Evolutionary conservation across 2,329 filamentous ascomycete species (phyloP).

Genomic region (Tothia fuscella): DNA sequence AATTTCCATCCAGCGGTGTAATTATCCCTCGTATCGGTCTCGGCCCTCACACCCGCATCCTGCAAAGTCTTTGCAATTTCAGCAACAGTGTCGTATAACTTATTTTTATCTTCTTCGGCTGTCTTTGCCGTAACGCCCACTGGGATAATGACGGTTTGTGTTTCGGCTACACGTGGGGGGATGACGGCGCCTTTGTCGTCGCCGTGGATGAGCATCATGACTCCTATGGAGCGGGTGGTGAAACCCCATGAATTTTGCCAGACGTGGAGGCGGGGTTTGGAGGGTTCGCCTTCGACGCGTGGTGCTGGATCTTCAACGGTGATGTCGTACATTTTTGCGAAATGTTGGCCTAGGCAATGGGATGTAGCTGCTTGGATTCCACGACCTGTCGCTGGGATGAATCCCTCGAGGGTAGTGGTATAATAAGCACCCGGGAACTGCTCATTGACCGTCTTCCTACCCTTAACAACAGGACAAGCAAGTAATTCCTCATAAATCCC

Average conservation of each 20-base stretch:
- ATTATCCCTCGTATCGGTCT: slow-evolving; percentile 75
- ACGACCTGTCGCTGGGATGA: slow-evolving; percentile 88
- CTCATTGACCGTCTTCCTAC: slow-evolving; percentile 92
- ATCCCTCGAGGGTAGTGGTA: slow-evolving; percentile 93
- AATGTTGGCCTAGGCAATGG: slow-evolving; percentile 92
- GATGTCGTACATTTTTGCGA: slow-evolving; percentile 98
- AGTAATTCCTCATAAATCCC: slow-evolving; percentile 87
- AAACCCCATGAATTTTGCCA: slow-evolving; percentile 99
- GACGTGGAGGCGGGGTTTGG: slow-evolving; percentile 63
- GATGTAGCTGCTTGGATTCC: slow-evolving; percentile 95
- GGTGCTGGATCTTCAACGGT: slow-evolving; percentile 81
- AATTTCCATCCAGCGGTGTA: slow-evolving; percentile 90
- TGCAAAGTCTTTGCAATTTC: slow-evolving; percentile 57
- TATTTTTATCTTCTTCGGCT: slow-evolving; percentile 62
- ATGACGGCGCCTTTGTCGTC: slow-evolving; percentile 93
- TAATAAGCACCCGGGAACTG: slow-evolving; percentile 96
- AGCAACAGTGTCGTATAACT: slow-evolving; percentile 65
- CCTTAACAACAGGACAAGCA: slow-evolving; percentile 87
- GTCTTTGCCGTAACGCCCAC: slow-evolving; percentile 89
- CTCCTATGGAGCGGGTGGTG: slow-evolving; percentile 91
- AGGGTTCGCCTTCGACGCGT: slow-evolving; percentile 48
- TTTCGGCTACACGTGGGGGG: slow-evolving; percentile 77
- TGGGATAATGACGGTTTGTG: slow-evolving; percentile 77
- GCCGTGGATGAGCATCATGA: slow-evolving; percentile 97
- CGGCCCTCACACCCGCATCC: slow-evolving; percentile 62